phyloP scores from a whole-genome alignment of 164 flowering plant genomes.

The Magnolia changhungtana region DNA sequence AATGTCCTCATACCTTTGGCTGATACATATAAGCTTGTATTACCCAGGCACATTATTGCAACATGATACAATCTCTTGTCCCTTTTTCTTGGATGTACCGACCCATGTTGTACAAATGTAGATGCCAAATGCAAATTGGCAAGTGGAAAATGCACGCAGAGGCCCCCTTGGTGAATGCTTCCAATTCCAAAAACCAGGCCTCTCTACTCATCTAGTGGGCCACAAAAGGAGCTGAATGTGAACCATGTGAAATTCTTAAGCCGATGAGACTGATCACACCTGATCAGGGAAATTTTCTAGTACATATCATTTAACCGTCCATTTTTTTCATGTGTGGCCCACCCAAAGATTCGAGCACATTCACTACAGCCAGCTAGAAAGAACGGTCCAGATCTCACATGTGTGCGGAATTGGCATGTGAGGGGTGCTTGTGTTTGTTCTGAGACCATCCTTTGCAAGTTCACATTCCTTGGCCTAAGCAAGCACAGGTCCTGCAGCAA shows the following conservation, averaged over 20 bases:
- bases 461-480: neutral
- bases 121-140: no score
- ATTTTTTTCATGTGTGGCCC: neutral
- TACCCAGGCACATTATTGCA: no score
- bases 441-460: neutral
- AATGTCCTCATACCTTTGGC: no score
- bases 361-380: neutral
- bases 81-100: no score
- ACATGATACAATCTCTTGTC: no score
- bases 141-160: no score
- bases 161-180: neutral
- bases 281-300: neutral
- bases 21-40: no score
- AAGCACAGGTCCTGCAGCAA: neutral
- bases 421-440: neutral
- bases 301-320: no score
- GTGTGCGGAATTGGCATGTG: neutral
- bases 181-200: neutral
- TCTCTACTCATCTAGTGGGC: neutral
- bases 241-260: neutral
- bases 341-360: neutral
- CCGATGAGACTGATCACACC: neutral
- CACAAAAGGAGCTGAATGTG: neutral
- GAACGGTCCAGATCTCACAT: neutral
- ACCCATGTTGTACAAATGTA: no score